Evolutionary conservation across 177 flowering plant species (phyloP), one percentile per base, ranked within the genome.

Genomic region (Vitis hybrid): DNA sequence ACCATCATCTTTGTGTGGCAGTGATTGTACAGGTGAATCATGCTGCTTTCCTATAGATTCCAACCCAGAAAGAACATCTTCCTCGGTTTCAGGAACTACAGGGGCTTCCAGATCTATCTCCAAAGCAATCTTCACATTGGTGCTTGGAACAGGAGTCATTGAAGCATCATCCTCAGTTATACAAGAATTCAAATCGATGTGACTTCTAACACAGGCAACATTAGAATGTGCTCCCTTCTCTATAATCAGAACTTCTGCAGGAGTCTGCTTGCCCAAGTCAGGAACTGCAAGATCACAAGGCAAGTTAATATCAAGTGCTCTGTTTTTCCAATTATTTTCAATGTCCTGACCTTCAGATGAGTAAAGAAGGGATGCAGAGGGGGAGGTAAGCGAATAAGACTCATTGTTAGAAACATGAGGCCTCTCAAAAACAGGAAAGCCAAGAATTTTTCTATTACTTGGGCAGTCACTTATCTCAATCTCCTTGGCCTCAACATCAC

Each of bases 71-170:
- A 57, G 59, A 57, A 34, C 39, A 65, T 74, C 76, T 34, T 84
- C 85, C 12, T 79, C 82, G 22, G 56, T 22, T 68, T 89, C 91
- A 11, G 60, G 74, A 64, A 61, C 71, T 45, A 61, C 60, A 9
- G 85, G 84, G 58, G 85, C 84, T 81, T 89, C 91, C 59, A 89
- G 77, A 80, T 89, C 88, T 66, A 87, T 84, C 49, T 65, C 85
- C 9, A 67, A 53, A 12, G 49, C 51, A 20, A 34, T 55, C 79
- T 78, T 86, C 51, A 19, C 73, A 8, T 22, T 58, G 19, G 65
- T 48, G 60, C 69, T 72, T 39, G 71, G 73, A 71, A 55, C 19
- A 53, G 77, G 45, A 26, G 85, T 70, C 29, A 10, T 31, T 59
- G 69, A 70, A 66, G 73, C 73, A 63, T 85, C 90, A 68, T 84